Base-by-base conservation (phyloP, 1,284 basidiomycete species). In the Hypsizygus ulmarius region DNA sequence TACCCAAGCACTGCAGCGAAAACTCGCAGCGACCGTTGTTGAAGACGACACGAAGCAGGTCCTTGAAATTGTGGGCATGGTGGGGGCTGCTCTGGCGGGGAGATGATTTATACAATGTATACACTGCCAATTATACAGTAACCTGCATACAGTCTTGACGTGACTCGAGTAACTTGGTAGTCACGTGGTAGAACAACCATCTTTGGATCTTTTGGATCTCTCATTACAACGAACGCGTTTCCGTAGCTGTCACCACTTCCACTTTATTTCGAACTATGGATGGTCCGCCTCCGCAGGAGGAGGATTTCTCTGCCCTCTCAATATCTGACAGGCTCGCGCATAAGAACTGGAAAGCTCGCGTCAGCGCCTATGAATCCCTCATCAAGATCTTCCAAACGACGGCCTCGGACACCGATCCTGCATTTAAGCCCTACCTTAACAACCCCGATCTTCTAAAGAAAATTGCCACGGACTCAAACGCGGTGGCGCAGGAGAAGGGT, bases 281-380 rank as follows among this genome's bases (percentile, higher is more conserved):
- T 69, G 93, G 90, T 53, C 84, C 86, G 59, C 87, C 89, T 56
- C 90, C 91, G 45, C 85, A 80, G 64, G 94, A 97, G 74, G 94
- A 97, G 72, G 94, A 99, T 72, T 97, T 96, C 67, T 86, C 86
- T 49, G 68, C 78, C 44, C 81, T 97, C 50, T 74, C 93, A 19
- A 78, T 98, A 46, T 72, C 82, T 32, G 93, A 97, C 56, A 74
- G 96, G 39, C 83, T 97, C 52, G 72, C 79, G 9, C 92, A 96
- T 77, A 98, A 97, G 80, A 94, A 96, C 64, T 99, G 96, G 96
- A 99, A 99, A 71, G 96, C 97, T 41, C 85, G 96, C 57, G 82
- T 97, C 59, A 93, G 85, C 63, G 97, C 84, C 47, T 99, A 99
- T 68, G 90, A 93, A 67, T 75, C 90, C 38, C 83, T 98, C 54